Base-by-base conservation (phyloP, 176 grass and related monocot genomes). In the Avena atlantica region DNA sequence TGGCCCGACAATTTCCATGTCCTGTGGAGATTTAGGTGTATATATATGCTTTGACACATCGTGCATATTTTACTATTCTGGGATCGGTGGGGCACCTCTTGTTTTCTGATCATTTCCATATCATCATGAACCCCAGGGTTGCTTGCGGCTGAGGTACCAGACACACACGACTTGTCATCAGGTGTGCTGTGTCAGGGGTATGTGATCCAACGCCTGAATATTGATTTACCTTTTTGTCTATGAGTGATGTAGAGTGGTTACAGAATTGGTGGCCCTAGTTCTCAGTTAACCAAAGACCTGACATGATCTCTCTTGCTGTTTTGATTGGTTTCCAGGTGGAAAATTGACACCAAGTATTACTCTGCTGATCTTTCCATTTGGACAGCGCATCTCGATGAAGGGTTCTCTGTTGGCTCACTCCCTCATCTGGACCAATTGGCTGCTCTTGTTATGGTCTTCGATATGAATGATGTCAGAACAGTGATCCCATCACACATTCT, bases 101-200 rank as follows among this genome's bases (percentile, higher is more conserved):
- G 52, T 48, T 24, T 14, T 13, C 62, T 74, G 37, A 67, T 24
- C 29, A 56, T 76, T 17, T 70, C 4, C 80, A 44, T 83, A n/a
- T 78, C 66, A 40, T 31, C 68, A 13, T 93, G 71, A 81, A 86
- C 37, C 55, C 14, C 90, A 99, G 97, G 94, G 13, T 79, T 96
- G 85, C 44, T 96, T 83, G 89, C 76, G 14, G 44, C 80, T 57
- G 94, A 99, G 86, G 80, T 99, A 70, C 87, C 92, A 34, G 94
- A 94, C 34, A 78, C 89, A 58, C 74, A 87, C n/a, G 97, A 96
- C 77, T 87, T 99, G 70, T 96, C 92, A 0, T 85, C 87, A 0
- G 97, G 94, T 40, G 78, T 96, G 19, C 87, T 99, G 20, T 99
- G 92, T 89, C 97, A 94, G 86, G 97, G 97, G 92, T 96, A 96